Percentiles rank a stretch among this genome's conserved stretches.
phyloP scores from a whole-genome alignment of 192 early-diverging fungal species.

The Backusella psychrophila region DNA sequence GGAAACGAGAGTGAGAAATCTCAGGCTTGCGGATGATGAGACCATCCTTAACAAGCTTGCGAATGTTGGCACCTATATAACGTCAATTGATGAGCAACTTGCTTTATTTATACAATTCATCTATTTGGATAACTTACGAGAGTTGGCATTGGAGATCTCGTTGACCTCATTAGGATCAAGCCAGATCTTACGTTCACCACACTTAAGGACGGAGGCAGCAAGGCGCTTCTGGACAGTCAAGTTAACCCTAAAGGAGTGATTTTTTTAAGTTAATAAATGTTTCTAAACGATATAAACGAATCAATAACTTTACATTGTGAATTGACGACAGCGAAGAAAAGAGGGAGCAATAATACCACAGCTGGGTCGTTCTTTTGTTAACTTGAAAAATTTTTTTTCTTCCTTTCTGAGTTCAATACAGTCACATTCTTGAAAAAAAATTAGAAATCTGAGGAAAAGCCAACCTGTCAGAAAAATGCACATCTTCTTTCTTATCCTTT shows the following conservation, averaged over 20 bases:
- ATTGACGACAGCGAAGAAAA: constrained; percentile 1
- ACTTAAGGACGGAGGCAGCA: constrained; percentile 95
- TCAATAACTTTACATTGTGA: background rate
- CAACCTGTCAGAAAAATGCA: background rate
- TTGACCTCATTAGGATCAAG: constrained; percentile 95
- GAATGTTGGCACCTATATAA: constrained; percentile 83
- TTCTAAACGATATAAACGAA: background rate
- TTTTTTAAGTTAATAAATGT: background rate
- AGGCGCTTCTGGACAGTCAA: constrained; percentile 91
- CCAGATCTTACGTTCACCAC: constrained; percentile 98
- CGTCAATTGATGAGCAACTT: background rate
- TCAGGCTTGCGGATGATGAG: constrained; percentile 94
- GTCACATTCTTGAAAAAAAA: constrained; percentile 3
- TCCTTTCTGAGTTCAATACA: constrained; percentile 1
- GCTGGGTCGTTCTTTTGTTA: background rate
- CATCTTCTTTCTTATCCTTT: background rate
- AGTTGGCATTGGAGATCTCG: constrained; percentile 97
- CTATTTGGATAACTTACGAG: constrained; percentile 69
- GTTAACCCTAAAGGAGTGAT: constrained; percentile 59
- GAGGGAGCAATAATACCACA: background rate
- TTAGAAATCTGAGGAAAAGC: background rate
- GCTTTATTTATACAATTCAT: background rate
- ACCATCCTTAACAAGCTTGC: constrained; percentile 97
- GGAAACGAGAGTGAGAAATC: constrained; percentile 87
- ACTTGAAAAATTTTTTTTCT: background rate